These are phyloP conservation scores for Euphorbia pulcherrima DNA, from an alignment of 345 rosid species.

Conservation along the genomic window DNA sequence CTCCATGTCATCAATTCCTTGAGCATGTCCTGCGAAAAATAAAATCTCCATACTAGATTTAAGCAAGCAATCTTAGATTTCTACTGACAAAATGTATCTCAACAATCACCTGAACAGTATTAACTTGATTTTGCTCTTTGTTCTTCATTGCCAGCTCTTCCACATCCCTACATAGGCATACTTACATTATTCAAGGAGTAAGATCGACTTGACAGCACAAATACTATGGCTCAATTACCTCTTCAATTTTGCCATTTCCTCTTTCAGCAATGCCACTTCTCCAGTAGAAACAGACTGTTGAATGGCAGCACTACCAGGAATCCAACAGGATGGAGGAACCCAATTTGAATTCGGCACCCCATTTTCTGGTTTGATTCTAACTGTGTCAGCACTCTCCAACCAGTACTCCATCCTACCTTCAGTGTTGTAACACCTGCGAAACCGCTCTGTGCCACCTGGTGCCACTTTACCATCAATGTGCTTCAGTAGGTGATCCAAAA, in stretches of 20 bases:
- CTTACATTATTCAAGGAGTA: neutral
- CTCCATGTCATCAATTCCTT: conserved; percentile 61
- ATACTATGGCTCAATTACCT: conserved; percentile 23
- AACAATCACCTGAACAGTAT: conserved; percentile 48
- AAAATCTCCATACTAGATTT: conserved; percentile 5
- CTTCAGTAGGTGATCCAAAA: conserved; percentile 88
- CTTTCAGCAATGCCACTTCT: conserved; percentile 46
- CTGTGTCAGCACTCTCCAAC: conserved; percentile 81
- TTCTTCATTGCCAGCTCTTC: conserved; percentile 45
- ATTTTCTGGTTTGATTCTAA: conserved; percentile 55
- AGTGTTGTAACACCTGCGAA: conserved; percentile 78
- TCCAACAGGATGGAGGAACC: conserved; percentile 61
- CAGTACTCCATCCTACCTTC: conserved; percentile 82
- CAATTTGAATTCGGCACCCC: conserved; percentile 57
- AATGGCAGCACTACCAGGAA: conserved; percentile 30
- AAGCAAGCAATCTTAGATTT: neutral
- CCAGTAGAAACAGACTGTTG: conserved; percentile 40
- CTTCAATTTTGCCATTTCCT: conserved; percentile 53
- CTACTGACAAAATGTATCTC: conserved; percentile 11
- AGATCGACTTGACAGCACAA: neutral
- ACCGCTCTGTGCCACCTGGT: conserved; percentile 74
- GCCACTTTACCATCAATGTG: conserved; percentile 86
- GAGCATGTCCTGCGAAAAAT: conserved; percentile 40
- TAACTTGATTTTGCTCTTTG: conserved; percentile 44
- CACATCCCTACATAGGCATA: conserved; percentile 44